Evolutionary conservation across 768 basidiomycete genomes (phyloP).

Genomic region (Lactifluus hygrophoroides): DNA sequence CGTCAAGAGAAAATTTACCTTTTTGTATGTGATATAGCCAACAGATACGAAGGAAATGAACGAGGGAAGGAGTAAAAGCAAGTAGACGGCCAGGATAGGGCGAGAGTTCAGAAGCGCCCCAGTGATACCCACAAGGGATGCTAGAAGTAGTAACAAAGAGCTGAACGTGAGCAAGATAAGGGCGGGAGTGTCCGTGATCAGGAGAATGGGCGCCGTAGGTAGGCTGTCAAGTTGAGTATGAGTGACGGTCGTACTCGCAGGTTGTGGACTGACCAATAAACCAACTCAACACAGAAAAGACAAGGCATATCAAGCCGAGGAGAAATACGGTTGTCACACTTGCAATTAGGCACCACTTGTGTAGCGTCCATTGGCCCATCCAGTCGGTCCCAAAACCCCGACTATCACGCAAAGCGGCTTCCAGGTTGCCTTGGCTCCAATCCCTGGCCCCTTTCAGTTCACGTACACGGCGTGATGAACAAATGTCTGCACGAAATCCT

Average conservation of each 20-base stretch:
- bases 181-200: slow-evolving; percentile 49
- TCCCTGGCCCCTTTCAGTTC: slow-evolving; percentile 8
- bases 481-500: not conserved
- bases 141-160: slow-evolving; percentile 46
- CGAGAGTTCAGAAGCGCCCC: slow-evolving; percentile 60
- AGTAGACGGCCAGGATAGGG: slow-evolving; percentile 57
- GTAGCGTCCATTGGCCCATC: slow-evolving; percentile 46
- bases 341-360: slow-evolving; percentile 52
- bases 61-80: slow-evolving; percentile 58
- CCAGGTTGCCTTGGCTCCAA: slow-evolving; percentile 5
- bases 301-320: slow-evolving; percentile 44
- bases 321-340: slow-evolving; percentile 47
- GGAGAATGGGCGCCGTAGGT: slow-evolving; percentile 53
- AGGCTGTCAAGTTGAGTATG: slow-evolving; percentile 33
- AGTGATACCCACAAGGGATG: slow-evolving; percentile 49
- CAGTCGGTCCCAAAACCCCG: slow-evolving; percentile 32
- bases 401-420: slow-evolving; percentile 27
- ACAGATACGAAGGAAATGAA: slow-evolving; percentile 48
- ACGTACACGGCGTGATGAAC: slow-evolving; percentile 11
- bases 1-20: slow-evolving; percentile 49
- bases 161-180: slow-evolving; percentile 50
- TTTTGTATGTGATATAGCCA: slow-evolving; percentile 59
- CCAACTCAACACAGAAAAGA: slow-evolving; percentile 50
- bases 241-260: too few relatives aligned
- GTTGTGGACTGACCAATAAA: slow-evolving; percentile 40